A percentile compares a stretch with the other conserved stretches of the same genome.
These are phyloP conservation scores for Coemansia sp. DNA, from an alignment of 192 early-diverging fungal species.

Conservation along the genomic window DNA sequence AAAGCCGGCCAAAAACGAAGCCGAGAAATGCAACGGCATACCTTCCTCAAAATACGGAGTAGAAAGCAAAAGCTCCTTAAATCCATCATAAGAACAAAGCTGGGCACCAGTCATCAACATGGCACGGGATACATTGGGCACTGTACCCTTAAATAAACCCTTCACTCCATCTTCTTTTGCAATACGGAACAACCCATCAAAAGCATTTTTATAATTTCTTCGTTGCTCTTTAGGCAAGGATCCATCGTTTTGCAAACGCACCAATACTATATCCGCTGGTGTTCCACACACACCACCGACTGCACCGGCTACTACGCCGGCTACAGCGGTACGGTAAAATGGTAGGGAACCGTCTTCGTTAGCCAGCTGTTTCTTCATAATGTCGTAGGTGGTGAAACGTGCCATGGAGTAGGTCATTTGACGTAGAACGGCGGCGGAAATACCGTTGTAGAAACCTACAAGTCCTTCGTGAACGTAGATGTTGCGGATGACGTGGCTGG, in stretches of 20 bases:
- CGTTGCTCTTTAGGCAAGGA: slow-evolving; percentile 63
- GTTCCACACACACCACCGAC: slow-evolving; percentile 73
- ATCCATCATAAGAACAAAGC: slow-evolving; percentile 74
- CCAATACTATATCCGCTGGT: slow-evolving; percentile 80
- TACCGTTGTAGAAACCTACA: slow-evolving; percentile 69
- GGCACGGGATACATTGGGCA: slow-evolving; percentile 88
- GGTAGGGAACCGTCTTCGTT: slow-evolving; percentile 53
- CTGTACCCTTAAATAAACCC: slow-evolving; percentile 86
- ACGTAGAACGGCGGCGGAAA: slow-evolving; percentile 73
- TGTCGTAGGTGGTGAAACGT: slow-evolving; percentile 76
- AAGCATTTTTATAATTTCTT: slow-evolving; percentile 74
- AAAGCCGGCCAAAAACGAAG: slow-evolving; percentile 73
- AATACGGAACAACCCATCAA: slow-evolving; percentile 76
- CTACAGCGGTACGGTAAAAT: slow-evolving; percentile 43
- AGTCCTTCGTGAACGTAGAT: slow-evolving; percentile 67
- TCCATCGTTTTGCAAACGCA: slow-evolving; percentile 82
- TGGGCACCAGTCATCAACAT: slow-evolving; percentile 81
- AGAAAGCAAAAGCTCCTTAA: slow-evolving; percentile 71
- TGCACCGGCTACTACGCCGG: slow-evolving; percentile 44
- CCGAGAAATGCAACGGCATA: slow-evolving; percentile 65
- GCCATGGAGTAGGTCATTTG: slow-evolving; percentile 82
- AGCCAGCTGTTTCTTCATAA: slow-evolving; percentile 60
- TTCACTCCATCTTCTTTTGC: slow-evolving; percentile 72
- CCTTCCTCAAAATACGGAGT: slow-evolving; percentile 66
- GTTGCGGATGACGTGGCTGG: slow-evolving; percentile 65